Base-by-base conservation (phyloP, 352 stramenopile genomes). In the Aphanomyces invadans region DNA sequence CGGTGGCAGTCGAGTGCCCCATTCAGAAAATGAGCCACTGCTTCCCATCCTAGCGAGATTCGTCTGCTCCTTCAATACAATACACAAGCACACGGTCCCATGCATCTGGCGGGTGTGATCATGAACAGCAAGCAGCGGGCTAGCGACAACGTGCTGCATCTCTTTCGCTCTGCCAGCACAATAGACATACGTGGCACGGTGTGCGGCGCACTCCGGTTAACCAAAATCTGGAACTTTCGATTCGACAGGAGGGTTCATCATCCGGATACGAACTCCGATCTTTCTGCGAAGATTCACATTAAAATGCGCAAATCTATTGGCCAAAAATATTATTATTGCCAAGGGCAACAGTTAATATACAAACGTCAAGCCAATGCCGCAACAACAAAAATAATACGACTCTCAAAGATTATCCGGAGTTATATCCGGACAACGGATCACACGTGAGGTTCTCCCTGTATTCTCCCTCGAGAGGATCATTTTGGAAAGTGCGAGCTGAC, bases 351-450 rank as follows among this genome's bases (percentile, higher is more conserved):
- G 46, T 54, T 10, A 54, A 10, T 17, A 62, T 62, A 62, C 54
- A 62, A 62, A 62, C 15, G 28, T 19, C 36, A 62, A 62, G 32
- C 23, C 12, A 62, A 15, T 25, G 7, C 7, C 7, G 36, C 7
- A 42, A 15, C 15, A 42, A 42, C 36, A 42, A 15, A 15, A n/a
- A 33, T 32, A 36, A 64, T 26, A 28, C 12, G 9, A 26, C 21
- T 25, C 19, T 29, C 21, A 11, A 17, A 21, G 11, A 9, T 15
- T 28, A 62, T 62, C 32, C 55, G 55, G 55, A 64, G 45, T 15
- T 36, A 12, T 64, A 64, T 64, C 55, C 55, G 55, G 55, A 39
- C 31, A 49, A 42, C 7, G 21, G 55, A 64, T 64, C 55, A 64
- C 52, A 57, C 49, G 55, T 64, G 55, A 45, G 55, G 55, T 49